Evolutionary conservation across 2,329 filamentous ascomycete species (phyloP), one percentile per base, ranked within the genome.

Genomic region (Fusarium sublunatum): DNA sequence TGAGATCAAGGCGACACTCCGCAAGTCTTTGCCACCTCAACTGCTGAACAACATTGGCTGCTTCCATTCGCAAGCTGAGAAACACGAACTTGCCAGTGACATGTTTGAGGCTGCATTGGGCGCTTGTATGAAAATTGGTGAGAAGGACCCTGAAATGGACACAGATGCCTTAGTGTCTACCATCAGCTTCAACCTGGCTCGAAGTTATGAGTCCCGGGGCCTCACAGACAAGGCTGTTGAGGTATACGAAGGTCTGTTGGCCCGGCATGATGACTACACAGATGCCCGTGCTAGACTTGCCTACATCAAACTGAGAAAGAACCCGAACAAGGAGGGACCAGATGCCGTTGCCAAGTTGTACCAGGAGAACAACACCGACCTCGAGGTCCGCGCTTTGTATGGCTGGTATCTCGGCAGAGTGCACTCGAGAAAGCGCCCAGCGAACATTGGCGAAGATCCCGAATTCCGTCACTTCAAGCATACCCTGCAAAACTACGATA

Each of bases 401-500:
- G 95, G 94, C 7, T 99, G 94, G 93, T 98, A 96, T 74, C 83
- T 97, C 25, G 93, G 93, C 75, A 93, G 92, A 73, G 81, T 86
- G 13, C 82, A 86, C 68, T 89, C 91, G 11, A 93, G 94, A 76
- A 97, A 95, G 78, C 86, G 90, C 54, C 88, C 89, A 4, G 80
- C 86, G 47, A 94, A 95, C 72, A 84, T 97, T 58, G 88, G 88
- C 13, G 93, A 98, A 72, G 96, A 99, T 73, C 88, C 89, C 31
- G 95, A 99, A 76, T 90, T 97, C 70, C 88, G 93, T 4, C 93
- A 97, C 74, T 96, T 96, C 83, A 99, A 98, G 79, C 93, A 97
- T 76, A 98, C 94, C 0, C 81, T 99, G 28, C 92, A 96, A 74
- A 88, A 93, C 67, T 90, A 93, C 74, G 94, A 99, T 80, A 99